Percentiles rank a stretch among this genome's conserved stretches.
phyloP scores from a whole-genome alignment of 495 filamentous ascomycete species.

The Trichoderma gamsii region DNA sequence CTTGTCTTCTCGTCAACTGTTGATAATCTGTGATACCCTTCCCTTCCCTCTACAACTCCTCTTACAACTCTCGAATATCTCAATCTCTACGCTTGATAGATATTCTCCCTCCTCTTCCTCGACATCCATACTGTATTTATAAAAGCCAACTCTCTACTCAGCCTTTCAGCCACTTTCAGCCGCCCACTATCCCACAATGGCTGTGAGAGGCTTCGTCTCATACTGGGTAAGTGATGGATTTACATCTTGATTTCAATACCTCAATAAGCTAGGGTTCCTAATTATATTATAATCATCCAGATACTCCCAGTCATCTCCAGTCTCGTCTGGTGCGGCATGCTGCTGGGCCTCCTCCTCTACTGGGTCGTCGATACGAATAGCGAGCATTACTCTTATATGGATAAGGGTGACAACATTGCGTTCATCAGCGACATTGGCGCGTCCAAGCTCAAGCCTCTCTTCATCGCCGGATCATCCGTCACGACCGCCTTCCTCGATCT shows the following conservation, averaged over 20 bases:
- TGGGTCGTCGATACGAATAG: slow-evolving; percentile 58
- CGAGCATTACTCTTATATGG: slow-evolving; percentile 63
- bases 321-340: slow-evolving; percentile 69
- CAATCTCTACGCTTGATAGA: not conserved
- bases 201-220: slow-evolving; percentile 38
- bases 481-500: slow-evolving; percentile 82
- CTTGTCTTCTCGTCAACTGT: not conserved
- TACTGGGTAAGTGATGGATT: slow-evolving; percentile 55
- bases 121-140: not conserved
- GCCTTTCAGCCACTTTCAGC: not conserved
- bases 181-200: slow-evolving; percentile 7
- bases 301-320: slow-evolving; percentile 75
- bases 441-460: slow-evolving; percentile 68
- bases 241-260: no score
- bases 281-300: slow-evolving; percentile 36
- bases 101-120: not conserved
- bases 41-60: not conserved
- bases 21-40: not conserved
- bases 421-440: slow-evolving; percentile 83
- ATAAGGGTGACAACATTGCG: slow-evolving; percentile 60
- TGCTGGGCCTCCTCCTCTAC: slow-evolving; percentile 43
- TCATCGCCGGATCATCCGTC: slow-evolving; percentile 71
- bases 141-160: not conserved
- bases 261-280: no score
- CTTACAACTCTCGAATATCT: not conserved